These are phyloP conservation scores for Rosa lucieae DNA, from an alignment of 306 rosid species.

Conservation along the genomic window DNA sequence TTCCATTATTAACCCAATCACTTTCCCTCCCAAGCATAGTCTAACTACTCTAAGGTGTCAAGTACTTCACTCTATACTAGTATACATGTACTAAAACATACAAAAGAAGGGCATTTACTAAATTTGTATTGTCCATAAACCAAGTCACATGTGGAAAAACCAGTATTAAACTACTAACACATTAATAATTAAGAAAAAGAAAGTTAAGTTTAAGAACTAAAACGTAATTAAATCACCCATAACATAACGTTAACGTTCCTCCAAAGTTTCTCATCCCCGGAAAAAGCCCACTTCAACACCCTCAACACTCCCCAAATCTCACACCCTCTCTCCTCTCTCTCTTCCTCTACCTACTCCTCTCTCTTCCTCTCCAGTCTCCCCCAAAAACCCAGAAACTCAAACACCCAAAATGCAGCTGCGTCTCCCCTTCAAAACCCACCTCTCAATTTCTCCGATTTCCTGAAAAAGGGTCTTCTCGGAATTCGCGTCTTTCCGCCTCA, in stretches of 20 bases:
- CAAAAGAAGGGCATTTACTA: too few relatives aligned
- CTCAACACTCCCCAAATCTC: slow-evolving; percentile 21
- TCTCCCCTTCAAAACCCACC: slow-evolving; percentile 35
- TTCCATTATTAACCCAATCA: neutral
- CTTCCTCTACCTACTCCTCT: slow-evolving; percentile 16
- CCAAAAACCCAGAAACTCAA: slow-evolving; percentile 16
- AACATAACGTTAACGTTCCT: slow-evolving; percentile 41
- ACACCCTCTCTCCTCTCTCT: slow-evolving; percentile 22
- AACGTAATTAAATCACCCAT: slow-evolving; percentile 30
- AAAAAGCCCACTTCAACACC: slow-evolving; percentile 24
- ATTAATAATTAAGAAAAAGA: neutral
- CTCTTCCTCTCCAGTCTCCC: slow-evolving; percentile 33
- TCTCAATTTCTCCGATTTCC: slow-evolving; percentile 23
- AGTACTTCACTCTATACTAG: neutral
- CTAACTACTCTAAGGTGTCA: neutral
- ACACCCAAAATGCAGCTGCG: slow-evolving; percentile 35
- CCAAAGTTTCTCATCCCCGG: slow-evolving; percentile 56
- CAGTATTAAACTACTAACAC: neutral
- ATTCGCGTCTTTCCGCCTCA: neutral
- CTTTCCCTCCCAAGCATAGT: neutral
- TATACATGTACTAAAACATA: neutral
- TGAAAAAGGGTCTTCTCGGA: neutral
- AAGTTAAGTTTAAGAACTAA: neutral
- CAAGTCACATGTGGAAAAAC: neutral
- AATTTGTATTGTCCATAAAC: neutral